Percentiles rank a stretch among this genome's conserved stretches.
Evolutionary conservation across 768 basidiomycete species (phyloP).

Genomic region (Suillus americanus): DNA sequence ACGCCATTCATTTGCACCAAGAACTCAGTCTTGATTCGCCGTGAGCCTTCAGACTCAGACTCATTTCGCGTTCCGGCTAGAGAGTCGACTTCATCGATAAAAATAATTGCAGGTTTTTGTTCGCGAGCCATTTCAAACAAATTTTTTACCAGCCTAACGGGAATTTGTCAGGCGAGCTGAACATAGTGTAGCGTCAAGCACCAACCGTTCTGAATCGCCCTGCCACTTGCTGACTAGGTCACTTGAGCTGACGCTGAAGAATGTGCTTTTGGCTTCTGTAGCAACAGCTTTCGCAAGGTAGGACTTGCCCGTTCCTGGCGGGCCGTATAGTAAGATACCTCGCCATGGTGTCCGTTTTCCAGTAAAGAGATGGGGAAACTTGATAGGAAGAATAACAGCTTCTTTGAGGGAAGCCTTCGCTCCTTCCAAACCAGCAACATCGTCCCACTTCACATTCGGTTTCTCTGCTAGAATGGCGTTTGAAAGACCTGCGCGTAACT

Average conservation of each 20-base stretch:
- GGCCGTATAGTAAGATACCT: constrained; percentile 94
- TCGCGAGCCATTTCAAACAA: constrained; percentile 96
- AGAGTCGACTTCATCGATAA: constrained; percentile 98
- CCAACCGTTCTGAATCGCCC: constrained; percentile 94
- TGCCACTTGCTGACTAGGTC: constrained; percentile 99
- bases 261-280: constrained; percentile 98
- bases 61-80: constrained; percentile 93
- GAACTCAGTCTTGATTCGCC: constrained; percentile 97
- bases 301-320: constrained; percentile 96
- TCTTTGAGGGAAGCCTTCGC: constrained; percentile 97
- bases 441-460: constrained; percentile 97
- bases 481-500: constrained; percentile 87
- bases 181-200: constrained; percentile 6
- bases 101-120: constrained; percentile 96
- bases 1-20: constrained; percentile 99
- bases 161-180: constrained; percentile 1
- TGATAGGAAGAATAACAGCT: constrained; percentile 99
- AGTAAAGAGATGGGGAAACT: constrained; percentile 97
- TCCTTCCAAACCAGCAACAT: constrained; percentile 93
- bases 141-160: constrained; percentile 83
- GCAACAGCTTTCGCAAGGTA: constrained; percentile 98
- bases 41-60: constrained; percentile 95
- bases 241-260: constrained; percentile 93
- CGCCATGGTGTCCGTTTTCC: constrained; percentile 98
- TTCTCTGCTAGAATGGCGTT: constrained; percentile 90